phyloP scores from a whole-genome alignment of 1,284 basidiomycete genomes.

The Heimioporus punctisporus region DNA sequence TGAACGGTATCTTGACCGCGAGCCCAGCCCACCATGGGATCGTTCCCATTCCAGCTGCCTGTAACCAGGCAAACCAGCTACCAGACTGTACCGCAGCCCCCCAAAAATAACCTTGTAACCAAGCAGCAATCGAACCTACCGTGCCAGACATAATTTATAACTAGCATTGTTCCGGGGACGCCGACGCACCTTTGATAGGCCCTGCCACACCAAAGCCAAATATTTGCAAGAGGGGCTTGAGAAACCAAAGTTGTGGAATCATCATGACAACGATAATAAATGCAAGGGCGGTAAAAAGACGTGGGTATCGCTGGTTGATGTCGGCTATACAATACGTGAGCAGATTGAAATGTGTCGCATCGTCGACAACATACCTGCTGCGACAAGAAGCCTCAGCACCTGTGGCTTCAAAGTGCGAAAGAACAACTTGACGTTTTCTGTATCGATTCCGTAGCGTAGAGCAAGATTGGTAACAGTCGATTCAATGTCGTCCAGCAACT shows the following conservation, averaged over 20 bases:
- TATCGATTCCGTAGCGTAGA: background rate
- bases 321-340: conserved; percentile 6
- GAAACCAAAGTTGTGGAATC: conserved; percentile 10
- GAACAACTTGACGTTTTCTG: background rate
- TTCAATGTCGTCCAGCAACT: conserved; percentile 2
- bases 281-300: conserved; percentile 5
- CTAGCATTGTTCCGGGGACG: rapidly evolving
- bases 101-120: conserved; percentile 12
- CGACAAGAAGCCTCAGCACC: background rate
- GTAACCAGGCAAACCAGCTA: conserved; percentile 16
- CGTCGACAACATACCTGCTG: conserved; percentile 9
- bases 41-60: conserved; percentile 15
- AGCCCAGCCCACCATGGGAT: conserved; percentile 4
- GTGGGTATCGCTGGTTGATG: conserved; percentile 13
- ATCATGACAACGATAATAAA: conserved; percentile 7
- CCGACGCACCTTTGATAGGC: conserved; percentile 13
- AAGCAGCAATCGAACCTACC: conserved; percentile 15
- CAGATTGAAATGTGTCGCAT: no score
- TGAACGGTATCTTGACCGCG: background rate
- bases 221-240: conserved; percentile 5
- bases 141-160: background rate
- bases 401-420: background rate
- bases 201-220: conserved; percentile 19
- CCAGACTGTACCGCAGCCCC: conserved; percentile 1
- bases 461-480: background rate